Base-by-base conservation (phyloP, 2,329 filamentous ascomycete species). In the Aspergillus sclerotialis region DNA sequence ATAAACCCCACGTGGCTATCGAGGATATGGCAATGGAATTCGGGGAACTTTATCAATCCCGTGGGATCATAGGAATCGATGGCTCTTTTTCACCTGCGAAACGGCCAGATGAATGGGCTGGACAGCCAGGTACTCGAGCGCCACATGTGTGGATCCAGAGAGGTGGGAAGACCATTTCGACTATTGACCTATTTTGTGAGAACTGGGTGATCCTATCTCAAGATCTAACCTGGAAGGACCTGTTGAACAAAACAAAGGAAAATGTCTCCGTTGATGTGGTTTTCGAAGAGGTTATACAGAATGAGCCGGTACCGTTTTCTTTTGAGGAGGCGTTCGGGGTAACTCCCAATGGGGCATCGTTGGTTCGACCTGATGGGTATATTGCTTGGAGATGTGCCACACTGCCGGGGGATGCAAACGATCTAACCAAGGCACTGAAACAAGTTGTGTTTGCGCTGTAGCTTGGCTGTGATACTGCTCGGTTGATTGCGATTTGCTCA, bases 281-380 rank as follows among this genome's bases (percentile, higher is more conserved):
- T 6, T 23, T 23, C 19, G 36, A 36, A 5, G 30, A 40, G 2
- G 14, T 25, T 11, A 40, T 36, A 8, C 9, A n/a, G 8, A 10
- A 10, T 10, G 26, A 28, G 10, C 10, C 7, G 7, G 26, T 11
- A 12, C 12, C 3, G 5, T 13, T 28, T 3, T 14, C 11, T 2
- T 49, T 56, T 42, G 23, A 48, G 3, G 19, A 38, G 12, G 38
- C 41, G 4, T 48, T 56, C 11, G 50, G 55, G 1, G 49, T 61
- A 16, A 52, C 52, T 4, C 21, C 36, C 4, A 40, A 17, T 13
- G 59, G 60, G 2, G 55, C 53, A 3, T 39, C 52, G 12, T 44
- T 63, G 7, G 38, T 62, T 18, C 43, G 60, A 10, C 60, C 60
- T 1, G 60, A 64, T 46, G 56, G 53, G 1, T 55, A 57, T 43